phyloP scores from a whole-genome alignment of 2,329 filamentous ascomycete genomes.

The Geosmithia putterillii region DNA sequence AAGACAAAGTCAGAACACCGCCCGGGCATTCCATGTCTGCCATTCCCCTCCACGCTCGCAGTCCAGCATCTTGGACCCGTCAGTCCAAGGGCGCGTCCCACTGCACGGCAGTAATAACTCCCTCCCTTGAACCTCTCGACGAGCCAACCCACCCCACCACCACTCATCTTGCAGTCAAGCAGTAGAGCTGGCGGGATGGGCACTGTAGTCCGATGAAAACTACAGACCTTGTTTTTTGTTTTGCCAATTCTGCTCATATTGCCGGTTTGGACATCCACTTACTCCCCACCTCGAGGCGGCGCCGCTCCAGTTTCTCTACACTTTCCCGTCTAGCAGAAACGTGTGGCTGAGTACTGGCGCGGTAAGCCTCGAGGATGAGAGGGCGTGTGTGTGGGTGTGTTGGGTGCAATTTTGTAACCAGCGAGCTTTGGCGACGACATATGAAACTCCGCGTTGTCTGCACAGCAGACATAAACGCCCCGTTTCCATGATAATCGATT shows the following conservation, averaged over 20 bases:
- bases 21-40: background rate
- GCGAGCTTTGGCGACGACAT: background rate
- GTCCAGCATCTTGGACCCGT: background rate
- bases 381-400: background rate
- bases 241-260: background rate
- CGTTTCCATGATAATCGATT: slow-evolving; percentile 1
- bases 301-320: too few species aligned
- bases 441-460: slow-evolving; percentile 1
- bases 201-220: background rate
- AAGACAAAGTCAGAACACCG: background rate
- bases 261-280: background rate
- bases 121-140: too few species aligned
- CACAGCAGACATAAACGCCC: slow-evolving; percentile 5
- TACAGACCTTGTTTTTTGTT: background rate
- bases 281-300: background rate
- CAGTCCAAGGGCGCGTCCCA: too few species aligned
- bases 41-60: background rate
- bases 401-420: background rate
- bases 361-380: background rate
- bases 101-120: background rate
- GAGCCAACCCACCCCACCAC: too few species aligned
- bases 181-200: background rate
- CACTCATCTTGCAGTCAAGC: background rate
- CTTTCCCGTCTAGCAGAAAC: background rate
- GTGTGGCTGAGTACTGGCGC: background rate